Base-by-base conservation (phyloP, 139 green algal genomes). In the Axilococcus clingmanii region DNA sequence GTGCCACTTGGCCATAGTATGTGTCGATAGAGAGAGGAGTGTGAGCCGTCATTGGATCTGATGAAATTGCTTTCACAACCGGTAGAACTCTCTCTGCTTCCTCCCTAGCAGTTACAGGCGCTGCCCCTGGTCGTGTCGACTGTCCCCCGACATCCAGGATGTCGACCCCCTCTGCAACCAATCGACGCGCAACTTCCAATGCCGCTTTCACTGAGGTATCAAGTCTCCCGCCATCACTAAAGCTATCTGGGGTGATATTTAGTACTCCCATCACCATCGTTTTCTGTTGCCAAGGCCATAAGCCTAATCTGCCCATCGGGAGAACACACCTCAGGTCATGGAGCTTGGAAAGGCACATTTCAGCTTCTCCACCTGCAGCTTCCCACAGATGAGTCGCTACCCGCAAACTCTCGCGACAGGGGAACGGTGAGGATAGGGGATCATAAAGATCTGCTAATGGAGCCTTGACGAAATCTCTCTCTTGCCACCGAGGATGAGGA, bases 161-260 rank as follows among this genome's bases (percentile, higher is more conserved):
- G 30, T 81, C 68, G 3, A 82, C 89, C 0, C 92, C 88, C 27
- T 85, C 72, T 0, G 45, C 55, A n/a, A 84, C 73, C 82, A 94
- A 76, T 0, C 30, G 17, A 29, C 52, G n/a, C 12, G 84, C 89
- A 20, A 66, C 45, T 20, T n/a, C 52, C 37, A 92, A 57, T 3
- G 72, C 86, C 2, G 35, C 52, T 15, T 44, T 49, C 29, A 78
- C 50, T 36, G 42, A 25, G 7, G 41, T 41, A 45, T 27, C 23
- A 6, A 59, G 47, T 25, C 57, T 50, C 5, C 81, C 86, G 8
- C 85, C 90, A 59, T 96, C 91, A 42, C 78, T 93, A 75, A 98
- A 98, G 60, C 74, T 91, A 79, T 98, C 91, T 16, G 91, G 91
- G 0, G 91, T 98, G n/a, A 90, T 56, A 57, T 98, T 98, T 0